Evolutionary conservation across 2,329 filamentous ascomycete genomes (phyloP).

Genomic region (Remersonia thermophila): DNA sequence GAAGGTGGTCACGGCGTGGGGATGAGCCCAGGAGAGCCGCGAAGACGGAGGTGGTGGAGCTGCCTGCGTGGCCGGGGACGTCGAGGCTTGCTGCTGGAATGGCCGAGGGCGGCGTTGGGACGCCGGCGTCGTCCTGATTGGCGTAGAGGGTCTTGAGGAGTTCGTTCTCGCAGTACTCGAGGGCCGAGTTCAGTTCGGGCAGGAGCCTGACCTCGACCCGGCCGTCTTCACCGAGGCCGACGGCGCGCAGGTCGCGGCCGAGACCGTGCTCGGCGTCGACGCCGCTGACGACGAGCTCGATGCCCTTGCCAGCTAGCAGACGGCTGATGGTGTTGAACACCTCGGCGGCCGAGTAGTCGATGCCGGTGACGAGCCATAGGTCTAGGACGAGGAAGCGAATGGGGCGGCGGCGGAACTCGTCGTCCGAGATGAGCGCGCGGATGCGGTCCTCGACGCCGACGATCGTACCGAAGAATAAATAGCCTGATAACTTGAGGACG

Average conservation of each 20-base stretch:
- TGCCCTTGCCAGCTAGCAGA: slow-evolving; percentile 62
- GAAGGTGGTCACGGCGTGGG: slow-evolving; percentile 65
- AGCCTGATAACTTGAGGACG: slow-evolving; percentile 83
- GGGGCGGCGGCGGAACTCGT: slow-evolving; percentile 62
- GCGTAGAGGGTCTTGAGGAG: slow-evolving; percentile 70
- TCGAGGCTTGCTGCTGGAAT: slow-evolving; percentile 35
- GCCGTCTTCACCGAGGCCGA: slow-evolving; percentile 64
- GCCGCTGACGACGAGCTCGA: slow-evolving; percentile 73
- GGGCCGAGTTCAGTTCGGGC: slow-evolving; percentile 78
- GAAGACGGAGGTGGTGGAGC: slow-evolving; percentile 19
- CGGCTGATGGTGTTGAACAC: slow-evolving; percentile 89
- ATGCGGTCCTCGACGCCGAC: slow-evolving; percentile 89
- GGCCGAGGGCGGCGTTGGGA: slow-evolving; percentile 30
- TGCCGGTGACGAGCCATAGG: slow-evolving; percentile 74
- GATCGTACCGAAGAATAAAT: slow-evolving; percentile 97
- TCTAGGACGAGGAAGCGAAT: slow-evolving; percentile 88
- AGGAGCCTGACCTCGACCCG: slow-evolving; percentile 63
- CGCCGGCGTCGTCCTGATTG: slow-evolving; percentile 49
- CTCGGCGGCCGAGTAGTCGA: slow-evolving; percentile 94
- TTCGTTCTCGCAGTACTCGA: slow-evolving; percentile 93
- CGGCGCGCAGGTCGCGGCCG: slow-evolving; percentile 66
- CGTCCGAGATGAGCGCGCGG: slow-evolving; percentile 67
- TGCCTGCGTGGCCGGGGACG: slow-evolving; percentile 28
- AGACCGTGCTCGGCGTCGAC: slow-evolving; percentile 65
- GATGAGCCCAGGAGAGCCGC: slow-evolving; percentile 52